phyloP scores from a whole-genome alignment of 2,329 filamentous ascomycete genomes.

The Colletotrichum sp. region DNA sequence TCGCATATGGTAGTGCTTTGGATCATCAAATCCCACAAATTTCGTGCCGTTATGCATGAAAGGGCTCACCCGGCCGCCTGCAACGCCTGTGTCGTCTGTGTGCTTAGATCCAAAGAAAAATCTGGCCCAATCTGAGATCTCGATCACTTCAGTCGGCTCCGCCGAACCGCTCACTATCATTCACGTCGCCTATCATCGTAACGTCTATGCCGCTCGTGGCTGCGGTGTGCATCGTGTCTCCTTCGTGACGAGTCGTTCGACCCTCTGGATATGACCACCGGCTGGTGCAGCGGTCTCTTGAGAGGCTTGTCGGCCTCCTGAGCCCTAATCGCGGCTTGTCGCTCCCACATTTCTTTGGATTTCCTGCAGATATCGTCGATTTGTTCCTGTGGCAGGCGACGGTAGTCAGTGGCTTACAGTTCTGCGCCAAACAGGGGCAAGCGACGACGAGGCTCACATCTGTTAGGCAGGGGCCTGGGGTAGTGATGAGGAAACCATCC shows the following conservation, averaged over 20 bases:
- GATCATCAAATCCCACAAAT: constrained; percentile 21
- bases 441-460: constrained; percentile 52
- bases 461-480: constrained; percentile 61
- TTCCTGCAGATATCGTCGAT: constrained; percentile 67
- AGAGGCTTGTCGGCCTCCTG: constrained; percentile 53
- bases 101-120: not conserved
- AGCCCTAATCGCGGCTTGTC: constrained; percentile 55
- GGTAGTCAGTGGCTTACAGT: constrained; percentile 58
- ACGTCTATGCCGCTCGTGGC: constrained; percentile 28
- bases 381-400: constrained; percentile 53
- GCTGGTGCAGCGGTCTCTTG: constrained; percentile 63
- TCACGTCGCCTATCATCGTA: constrained; percentile 33
- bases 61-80: not conserved
- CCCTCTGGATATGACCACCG: constrained; percentile 54
- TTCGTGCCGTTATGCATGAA: constrained; percentile 7
- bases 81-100: constrained; percentile 1
- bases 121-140: constrained; percentile 17
- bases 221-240: constrained; percentile 37
- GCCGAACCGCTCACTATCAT: constrained; percentile 15
- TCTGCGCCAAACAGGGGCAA: not conserved
- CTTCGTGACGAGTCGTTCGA: constrained; percentile 38
- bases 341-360: constrained; percentile 63
- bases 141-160: not conserved
- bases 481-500: constrained; percentile 65
- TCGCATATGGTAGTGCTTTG: constrained; percentile 2